Evolutionary conservation across 352 stramenopile species (phyloP).

Genomic region (Globisporangium emineosum): DNA sequence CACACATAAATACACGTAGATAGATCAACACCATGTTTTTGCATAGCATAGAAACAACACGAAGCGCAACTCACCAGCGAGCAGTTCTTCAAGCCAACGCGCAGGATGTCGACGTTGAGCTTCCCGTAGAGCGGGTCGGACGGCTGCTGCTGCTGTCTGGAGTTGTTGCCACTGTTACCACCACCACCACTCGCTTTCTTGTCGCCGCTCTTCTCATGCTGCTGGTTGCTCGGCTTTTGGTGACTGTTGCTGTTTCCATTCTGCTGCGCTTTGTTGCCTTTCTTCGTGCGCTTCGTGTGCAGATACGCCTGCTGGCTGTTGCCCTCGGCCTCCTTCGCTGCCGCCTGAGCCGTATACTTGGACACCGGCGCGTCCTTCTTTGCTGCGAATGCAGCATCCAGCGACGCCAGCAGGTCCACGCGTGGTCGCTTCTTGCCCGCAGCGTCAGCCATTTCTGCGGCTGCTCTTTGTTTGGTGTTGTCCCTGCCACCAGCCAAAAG

Average conservation of each 20-base stretch:
- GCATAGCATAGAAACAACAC: background rate
- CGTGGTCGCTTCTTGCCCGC: constrained; percentile 59
- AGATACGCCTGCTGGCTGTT: constrained; percentile 64
- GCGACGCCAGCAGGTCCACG: constrained; percentile 69
- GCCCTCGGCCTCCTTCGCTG: constrained; percentile 30
- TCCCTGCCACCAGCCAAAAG: background rate
- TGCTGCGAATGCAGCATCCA: constrained; percentile 68
- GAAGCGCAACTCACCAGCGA: constrained; percentile 41
- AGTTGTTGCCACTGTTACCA: constrained; percentile 12
- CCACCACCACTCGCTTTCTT: constrained; percentile 7
- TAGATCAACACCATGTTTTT: background rate
- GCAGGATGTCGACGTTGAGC: constrained; percentile 41
- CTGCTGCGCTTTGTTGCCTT: constrained; percentile 1
- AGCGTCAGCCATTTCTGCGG: constrained; percentile 20
- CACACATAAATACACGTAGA: background rate
- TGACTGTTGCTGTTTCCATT: constrained; percentile 9
- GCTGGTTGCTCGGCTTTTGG: background rate
- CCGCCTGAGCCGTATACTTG: constrained; percentile 72
- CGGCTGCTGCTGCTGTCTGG: constrained; percentile 13
- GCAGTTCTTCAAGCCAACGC: constrained; percentile 64
- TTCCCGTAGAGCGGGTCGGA: constrained; percentile 56
- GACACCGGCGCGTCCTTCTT: constrained; percentile 28
- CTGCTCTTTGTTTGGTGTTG: background rate
- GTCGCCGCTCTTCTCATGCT: background rate
- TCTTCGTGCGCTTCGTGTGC: constrained; percentile 60